These are phyloP conservation scores for Ophiocytium majus DNA, from an alignment of 352 stramenopile species.

Conservation along the genomic window DNA sequence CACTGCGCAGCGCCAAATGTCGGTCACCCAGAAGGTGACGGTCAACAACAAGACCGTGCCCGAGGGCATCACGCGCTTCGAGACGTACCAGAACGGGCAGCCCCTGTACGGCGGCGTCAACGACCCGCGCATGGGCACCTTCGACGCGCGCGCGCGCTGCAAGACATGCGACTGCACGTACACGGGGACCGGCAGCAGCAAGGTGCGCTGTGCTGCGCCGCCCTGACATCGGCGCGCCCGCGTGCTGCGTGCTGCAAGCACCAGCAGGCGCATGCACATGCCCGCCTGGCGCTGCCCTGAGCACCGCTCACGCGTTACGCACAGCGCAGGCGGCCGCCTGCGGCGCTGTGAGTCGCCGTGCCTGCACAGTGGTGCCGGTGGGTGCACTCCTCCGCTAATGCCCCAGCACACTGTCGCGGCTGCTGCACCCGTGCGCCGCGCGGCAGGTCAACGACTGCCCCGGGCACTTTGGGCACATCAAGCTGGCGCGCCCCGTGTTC, in stretches of 20 bases:
- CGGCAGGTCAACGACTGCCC: conserved; percentile 71
- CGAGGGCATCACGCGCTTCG: conserved; percentile 85
- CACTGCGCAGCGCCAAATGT: conserved; percentile 77
- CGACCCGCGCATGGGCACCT: conserved; percentile 94
- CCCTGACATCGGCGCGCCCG: too few species aligned
- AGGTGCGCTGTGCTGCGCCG: too few species aligned
- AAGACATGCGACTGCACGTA: conserved; percentile 88
- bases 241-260: too few species aligned
- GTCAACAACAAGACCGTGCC: conserved; percentile 93
- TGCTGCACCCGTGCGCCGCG: not conserved
- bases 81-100: conserved; percentile 78
- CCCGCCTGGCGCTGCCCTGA: too few species aligned
- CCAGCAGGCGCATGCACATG: too few species aligned
- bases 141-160: conserved; percentile 71
- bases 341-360: too few species aligned
- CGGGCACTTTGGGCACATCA: conserved; percentile 99
- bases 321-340: too few species aligned
- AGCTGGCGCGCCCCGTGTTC: conserved; percentile 92
- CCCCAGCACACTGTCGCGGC: too few species aligned
- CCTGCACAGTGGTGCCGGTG: too few species aligned
- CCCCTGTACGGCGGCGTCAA: conserved; percentile 95
- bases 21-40: conserved; percentile 92
- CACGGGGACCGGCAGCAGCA: conserved; percentile 69
- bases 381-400: too few species aligned
- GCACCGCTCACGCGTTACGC: too few species aligned